A percentile compares a stretch with the other conserved stretches of the same genome.
phyloP scores from a whole-genome alignment of 164 flowering plant genomes.

The Berberis thunbergii region DNA sequence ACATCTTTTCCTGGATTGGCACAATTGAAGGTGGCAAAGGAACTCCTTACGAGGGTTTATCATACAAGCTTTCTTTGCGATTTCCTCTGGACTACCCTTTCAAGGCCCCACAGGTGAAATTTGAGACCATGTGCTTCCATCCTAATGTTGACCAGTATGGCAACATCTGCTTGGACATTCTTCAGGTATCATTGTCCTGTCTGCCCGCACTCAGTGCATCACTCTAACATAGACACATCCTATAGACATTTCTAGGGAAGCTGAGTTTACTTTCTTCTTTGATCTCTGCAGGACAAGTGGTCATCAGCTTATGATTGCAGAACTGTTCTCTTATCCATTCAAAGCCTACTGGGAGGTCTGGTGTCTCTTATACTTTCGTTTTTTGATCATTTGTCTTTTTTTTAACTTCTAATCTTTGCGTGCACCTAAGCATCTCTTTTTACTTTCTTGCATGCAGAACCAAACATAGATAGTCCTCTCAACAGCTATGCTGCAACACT shows the following conservation, averaged over 20 bases:
- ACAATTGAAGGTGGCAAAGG: constrained; percentile 67
- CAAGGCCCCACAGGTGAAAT: constrained; percentile 75
- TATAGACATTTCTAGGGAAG: background rate
- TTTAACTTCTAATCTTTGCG: background rate
- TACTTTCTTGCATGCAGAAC: constrained; percentile 29
- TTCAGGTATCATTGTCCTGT: constrained; percentile 41
- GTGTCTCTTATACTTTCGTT: background rate
- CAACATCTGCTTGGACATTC: constrained; percentile 70
- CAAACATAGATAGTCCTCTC: constrained; percentile 65
- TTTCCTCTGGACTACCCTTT: constrained; percentile 70
- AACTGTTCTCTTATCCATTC: constrained; percentile 67
- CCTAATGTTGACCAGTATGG: constrained; percentile 74
- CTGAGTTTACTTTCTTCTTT: background rate
- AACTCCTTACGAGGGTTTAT: constrained; percentile 54
- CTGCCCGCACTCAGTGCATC: background rate
- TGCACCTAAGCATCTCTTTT: too few relatives aligned
- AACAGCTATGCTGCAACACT: constrained; percentile 58
- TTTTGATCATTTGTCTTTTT: background rate
- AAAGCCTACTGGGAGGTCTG: constrained; percentile 69
- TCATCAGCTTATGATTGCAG: constrained; percentile 75
- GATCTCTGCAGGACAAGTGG: constrained; percentile 55
- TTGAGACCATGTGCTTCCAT: constrained; percentile 72
- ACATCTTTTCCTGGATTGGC: constrained; percentile 65
- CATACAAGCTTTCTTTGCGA: constrained; percentile 55
- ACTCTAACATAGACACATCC: background rate